Evolutionary conservation across 192 early-diverging fungal species (phyloP), one percentile per base, ranked within the genome.

Genomic region (Diversispora epigaea): DNA sequence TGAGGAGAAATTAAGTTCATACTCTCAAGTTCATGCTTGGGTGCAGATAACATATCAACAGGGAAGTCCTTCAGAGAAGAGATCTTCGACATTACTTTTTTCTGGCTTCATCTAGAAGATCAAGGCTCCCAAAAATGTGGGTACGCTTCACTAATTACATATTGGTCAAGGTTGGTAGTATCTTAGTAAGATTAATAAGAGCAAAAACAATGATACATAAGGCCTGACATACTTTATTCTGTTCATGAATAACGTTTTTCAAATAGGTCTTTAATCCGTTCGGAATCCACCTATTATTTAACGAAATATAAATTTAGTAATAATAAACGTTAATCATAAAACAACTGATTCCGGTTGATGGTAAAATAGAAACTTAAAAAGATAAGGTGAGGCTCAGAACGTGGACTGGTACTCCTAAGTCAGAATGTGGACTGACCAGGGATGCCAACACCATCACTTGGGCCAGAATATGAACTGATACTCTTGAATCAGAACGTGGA

Each of bases 391-490:
- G 32, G 52, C 54, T 17, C 55, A 71, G 54, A 15, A 71, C 25
- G 55, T 32, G 4, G 12, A 71, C 54, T 71, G 69, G 57, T 71
- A 71, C 54, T 71, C 55, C 0, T 44, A 2, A 55, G 15, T 58
- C 55, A 41, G 69, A 15, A 56, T 25, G 69, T n/a, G 40, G 40
- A 56, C 69, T 71, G 49, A 49, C 68, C 45, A 15, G 39, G 57
- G 69, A 14, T 41, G 44, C 50, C 54, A 17, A 32, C 10, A 67
- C 65, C 65, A 67, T 67, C 40, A 67, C 65, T 67, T 47, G 65
- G 65, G 65, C 65, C 65, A 67, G 65, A 11, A 71, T 14, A 40
- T 11, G 11, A 3, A 56, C 54, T 71, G 69, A 71, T 71, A 71
- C 54, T 71, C 55, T 0, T 44, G 3, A 55, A n/a, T 58, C 55